Base-by-base conservation (phyloP, 2,329 filamentous ascomycete species). In the Arthrobotrys pseudoclavata region DNA sequence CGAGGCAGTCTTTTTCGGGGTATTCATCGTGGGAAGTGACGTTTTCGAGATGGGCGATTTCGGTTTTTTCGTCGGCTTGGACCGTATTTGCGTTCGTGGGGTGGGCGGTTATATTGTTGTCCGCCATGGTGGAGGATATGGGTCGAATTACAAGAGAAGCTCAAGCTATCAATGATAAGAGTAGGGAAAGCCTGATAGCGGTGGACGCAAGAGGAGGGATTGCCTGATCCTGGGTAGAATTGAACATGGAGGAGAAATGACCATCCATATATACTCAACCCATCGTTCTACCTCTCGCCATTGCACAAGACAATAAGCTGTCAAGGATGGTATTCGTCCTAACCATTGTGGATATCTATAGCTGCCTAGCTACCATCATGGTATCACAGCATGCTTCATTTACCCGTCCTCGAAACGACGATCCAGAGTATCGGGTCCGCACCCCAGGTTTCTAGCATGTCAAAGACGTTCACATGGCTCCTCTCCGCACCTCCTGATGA, bases 1-100 rank as follows among this genome's bases (percentile, higher is more conserved):
- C 85, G 76, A 87, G 85, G 64, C 87, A 85, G 67, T 88, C 87
- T 67, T 86, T 86, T 69, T 86, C 55, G 2, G 71, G 64, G 40
- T 69, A 69, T 2, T 64, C 70, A 40, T 76, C 71, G 22, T 60
- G 18, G n/a, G 70, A 68, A 62, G 86, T 76, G 4, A 86, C 85
- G 26, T 84, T 83, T 83, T 88, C 87, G 69, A 89, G 84, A 69
- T 87, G 84, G 5, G 83, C 82, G 72, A 85, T 76, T 1, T 76
- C 71, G 26, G 71, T 64, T 37, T 76, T 76, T 37, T 76, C 71
- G 29, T 76, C 71, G 29, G 57, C 37, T 29, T 72, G 69, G 15
- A 66, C 48, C n/a, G n/a, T n/a, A n/a, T n/a, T n/a, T 12, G 13
- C 31, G 9, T 55, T 37, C 6, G 53, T 9, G 2, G 64, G 63